Conservation (phyloP, 2,329 filamentous ascomycete species). For the Cercospora janseana region DNA sequence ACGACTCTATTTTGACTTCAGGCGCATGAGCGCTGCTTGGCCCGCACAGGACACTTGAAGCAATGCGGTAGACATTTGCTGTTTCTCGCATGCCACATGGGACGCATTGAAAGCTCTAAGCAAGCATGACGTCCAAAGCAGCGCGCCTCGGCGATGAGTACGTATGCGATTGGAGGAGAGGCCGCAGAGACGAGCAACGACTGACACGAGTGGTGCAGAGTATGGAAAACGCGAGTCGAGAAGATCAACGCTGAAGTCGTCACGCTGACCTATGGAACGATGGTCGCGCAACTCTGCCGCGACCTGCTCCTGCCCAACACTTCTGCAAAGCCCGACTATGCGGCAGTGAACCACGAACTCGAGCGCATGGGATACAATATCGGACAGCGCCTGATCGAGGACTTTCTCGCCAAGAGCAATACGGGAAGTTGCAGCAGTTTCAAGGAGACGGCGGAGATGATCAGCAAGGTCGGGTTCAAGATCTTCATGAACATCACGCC, state of each 20-base stretch:
- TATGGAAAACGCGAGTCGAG: conserved; percentile 94
- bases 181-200: conserved; percentile 17
- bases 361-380: conserved; percentile 99
- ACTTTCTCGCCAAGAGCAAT: conserved; percentile 94
- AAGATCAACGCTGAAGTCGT: conserved; percentile 98
- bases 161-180: conserved; percentile 38
- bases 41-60: conserved; percentile 1
- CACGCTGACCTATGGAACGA: conserved; percentile 94
- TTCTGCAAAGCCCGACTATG: conserved; percentile 73
- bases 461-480: conserved; percentile 97
- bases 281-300: conserved; percentile 93
- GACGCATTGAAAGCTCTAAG: conserved; percentile 17
- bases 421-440: conserved; percentile 89
- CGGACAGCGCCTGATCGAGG: conserved; percentile 89
- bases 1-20: conserved; percentile 12
- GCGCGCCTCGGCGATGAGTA: conserved; percentile 73
- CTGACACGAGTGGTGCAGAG: conserved; percentile 54
- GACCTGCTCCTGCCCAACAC: conserved; percentile 60
- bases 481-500: conserved; percentile 98
- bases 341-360: conserved; percentile 93
- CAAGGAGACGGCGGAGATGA: conserved; percentile 93
- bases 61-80: conserved; percentile 30
- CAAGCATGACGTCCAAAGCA: conserved; percentile 59
- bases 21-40: neutral
- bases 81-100: conserved; percentile 21